Evolutionary conservation across 208 protist genomes (phyloP).

Genomic region (Trypanosoma theileri): DNA sequence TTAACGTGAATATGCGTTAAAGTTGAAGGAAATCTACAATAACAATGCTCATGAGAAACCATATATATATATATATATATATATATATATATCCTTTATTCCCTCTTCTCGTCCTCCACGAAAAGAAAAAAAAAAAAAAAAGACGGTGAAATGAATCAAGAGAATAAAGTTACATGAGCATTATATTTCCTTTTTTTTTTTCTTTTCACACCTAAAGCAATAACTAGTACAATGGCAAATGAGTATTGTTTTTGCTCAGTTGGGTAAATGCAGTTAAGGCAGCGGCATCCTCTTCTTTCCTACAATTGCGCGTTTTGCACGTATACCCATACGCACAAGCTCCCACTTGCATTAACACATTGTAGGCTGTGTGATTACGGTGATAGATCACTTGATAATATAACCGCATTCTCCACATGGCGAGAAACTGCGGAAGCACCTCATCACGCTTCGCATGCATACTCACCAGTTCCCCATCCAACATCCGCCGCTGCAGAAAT

Average conservation of each 20-base stretch:
- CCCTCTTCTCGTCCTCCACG: too few relatives aligned
- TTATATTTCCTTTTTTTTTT: neutral
- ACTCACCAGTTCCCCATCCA: conserved; percentile 21
- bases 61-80: too few relatives aligned
- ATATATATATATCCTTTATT: too few relatives aligned
- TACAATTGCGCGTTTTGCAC: conserved; percentile 6
- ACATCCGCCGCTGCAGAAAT: conserved; percentile 12
- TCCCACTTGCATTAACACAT: conserved; percentile 20
- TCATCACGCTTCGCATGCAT: conserved; percentile 30
- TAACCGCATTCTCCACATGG: conserved; percentile 29
- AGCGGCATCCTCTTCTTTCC: neutral
- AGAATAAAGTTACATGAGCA: too few relatives aligned
- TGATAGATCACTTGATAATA: conserved; percentile 31
- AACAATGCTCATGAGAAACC: too few relatives aligned
- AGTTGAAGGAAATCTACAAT: too few relatives aligned
- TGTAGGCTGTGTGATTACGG: conserved; percentile 15
- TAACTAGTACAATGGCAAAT: conserved; percentile 8
- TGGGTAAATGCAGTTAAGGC: neutral
- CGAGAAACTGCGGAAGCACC: conserved; percentile 15
- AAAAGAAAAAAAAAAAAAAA: neutral
- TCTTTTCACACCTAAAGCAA: conserved; percentile 8
- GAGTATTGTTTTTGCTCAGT: conserved; percentile 10
- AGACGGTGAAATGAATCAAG: too few relatives aligned
- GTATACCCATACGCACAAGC: conserved; percentile 20
- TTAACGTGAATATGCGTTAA: neutral